Percentiles rank a stretch among this genome's conserved stretches.
phyloP scores from a whole-genome alignment of 192 early-diverging fungal species.

The Gryganskiella cystojenkinii region DNA sequence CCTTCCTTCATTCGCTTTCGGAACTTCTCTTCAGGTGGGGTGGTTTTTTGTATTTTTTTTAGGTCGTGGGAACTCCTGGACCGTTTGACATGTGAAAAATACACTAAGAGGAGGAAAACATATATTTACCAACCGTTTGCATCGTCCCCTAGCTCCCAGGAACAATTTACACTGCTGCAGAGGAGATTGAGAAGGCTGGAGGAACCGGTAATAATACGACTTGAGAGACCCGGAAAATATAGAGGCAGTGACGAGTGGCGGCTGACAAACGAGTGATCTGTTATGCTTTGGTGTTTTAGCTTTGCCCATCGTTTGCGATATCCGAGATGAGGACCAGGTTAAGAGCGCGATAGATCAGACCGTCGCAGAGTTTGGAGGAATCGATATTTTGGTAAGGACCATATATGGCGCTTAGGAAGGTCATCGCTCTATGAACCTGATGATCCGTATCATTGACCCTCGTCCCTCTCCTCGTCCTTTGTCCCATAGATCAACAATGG shows the following conservation, averaged over 20 bases:
- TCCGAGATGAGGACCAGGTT: slow-evolving; percentile 83
- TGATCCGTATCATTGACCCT: background rate
- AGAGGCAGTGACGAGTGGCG: no score
- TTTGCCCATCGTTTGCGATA: slow-evolving; percentile 84
- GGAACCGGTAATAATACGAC: slow-evolving; percentile 67
- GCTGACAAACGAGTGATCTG: background rate
- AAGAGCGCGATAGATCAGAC: slow-evolving; percentile 72
- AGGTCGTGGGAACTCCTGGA: background rate
- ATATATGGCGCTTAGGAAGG: slow-evolving; percentile 67
- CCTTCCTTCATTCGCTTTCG: background rate
- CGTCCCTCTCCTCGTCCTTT: background rate
- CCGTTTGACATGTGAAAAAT: slow-evolving; percentile 2
- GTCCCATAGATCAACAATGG: slow-evolving; percentile 44
- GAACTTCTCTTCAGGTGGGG: no score
- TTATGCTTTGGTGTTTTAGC: slow-evolving; percentile 46
- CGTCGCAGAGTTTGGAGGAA: slow-evolving; percentile 75
- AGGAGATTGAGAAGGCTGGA: slow-evolving; percentile 77
- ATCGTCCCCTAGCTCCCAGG: slow-evolving; percentile 71
- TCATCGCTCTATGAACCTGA: background rate
- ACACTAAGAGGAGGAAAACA: background rate
- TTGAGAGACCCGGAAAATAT: no score
- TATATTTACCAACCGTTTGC: background rate
- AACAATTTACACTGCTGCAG: slow-evolving; percentile 84
- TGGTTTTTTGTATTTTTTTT: background rate
- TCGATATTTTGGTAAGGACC: slow-evolving; percentile 90